Conservation (phyloP, 1,284 basidiomycete species). For the Earliella scabrosa region DNA sequence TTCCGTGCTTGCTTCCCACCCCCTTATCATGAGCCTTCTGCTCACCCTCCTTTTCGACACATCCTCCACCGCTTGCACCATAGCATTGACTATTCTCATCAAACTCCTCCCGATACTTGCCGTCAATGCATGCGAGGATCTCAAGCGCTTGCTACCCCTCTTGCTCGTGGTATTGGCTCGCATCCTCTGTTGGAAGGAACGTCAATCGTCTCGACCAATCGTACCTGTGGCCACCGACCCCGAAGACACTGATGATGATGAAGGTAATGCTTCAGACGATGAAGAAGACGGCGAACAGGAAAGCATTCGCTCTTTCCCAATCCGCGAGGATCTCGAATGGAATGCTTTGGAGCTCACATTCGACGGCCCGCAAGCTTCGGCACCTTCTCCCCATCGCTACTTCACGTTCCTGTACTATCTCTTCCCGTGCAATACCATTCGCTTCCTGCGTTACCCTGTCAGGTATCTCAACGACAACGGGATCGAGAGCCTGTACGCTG, state of each 20-base stretch:
- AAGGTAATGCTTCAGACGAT: slow-evolving; percentile 20
- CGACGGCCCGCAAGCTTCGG: slow-evolving; percentile 47
- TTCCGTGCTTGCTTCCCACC: slow-evolving; percentile 59
- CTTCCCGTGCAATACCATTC: slow-evolving; percentile 83
- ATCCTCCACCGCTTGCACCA: slow-evolving; percentile 69
- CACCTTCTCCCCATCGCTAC: slow-evolving; percentile 62
- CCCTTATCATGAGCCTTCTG: slow-evolving; percentile 63
- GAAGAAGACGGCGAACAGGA: slow-evolving; percentile 38
- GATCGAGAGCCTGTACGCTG: slow-evolving; percentile 58
- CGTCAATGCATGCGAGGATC: slow-evolving; percentile 55
- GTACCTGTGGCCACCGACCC: slow-evolving; percentile 27
- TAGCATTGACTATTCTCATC: slow-evolving; percentile 63
- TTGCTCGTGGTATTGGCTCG: slow-evolving; percentile 69
- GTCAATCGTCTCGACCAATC: slow-evolving; percentile 36
- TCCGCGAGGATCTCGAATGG: slow-evolving; percentile 66
- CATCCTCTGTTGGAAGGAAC: slow-evolving; percentile 72
- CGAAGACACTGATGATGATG: slow-evolving; percentile 26
- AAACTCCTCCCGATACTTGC: slow-evolving; percentile 78
- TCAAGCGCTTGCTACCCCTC: slow-evolving; percentile 62
- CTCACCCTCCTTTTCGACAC: slow-evolving; percentile 71
- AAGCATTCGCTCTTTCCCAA: slow-evolving; percentile 43
- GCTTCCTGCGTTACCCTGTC: slow-evolving; percentile 72
- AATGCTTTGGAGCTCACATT: slow-evolving; percentile 63
- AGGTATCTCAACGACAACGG: slow-evolving; percentile 58
- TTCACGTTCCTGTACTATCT: slow-evolving; percentile 88